Evolutionary conservation across 805 yeast genomes (phyloP), one percentile per base, ranked within the genome.

Genomic region (Yueomyces sinensis): DNA sequence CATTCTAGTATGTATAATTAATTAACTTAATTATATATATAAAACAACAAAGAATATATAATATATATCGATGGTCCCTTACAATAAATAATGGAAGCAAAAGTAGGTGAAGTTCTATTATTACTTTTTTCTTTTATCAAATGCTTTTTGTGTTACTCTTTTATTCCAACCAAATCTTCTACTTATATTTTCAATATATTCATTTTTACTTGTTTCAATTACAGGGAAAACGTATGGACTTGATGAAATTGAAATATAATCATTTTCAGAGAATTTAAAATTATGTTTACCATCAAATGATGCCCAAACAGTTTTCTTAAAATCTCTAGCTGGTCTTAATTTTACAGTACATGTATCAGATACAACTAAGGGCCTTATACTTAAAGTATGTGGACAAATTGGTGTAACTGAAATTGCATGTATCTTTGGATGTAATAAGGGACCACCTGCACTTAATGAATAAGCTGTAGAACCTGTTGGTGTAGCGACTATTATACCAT

Each of bases 391-490:
- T 1, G 96, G 95, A 52, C 96, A 87, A 35, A 87, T 84, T 1
- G 96, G 96, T 0, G 95, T 84, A 11, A 87, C 86, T 37, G 84
- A 75, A 22, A 86, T 81, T 11, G 94, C 94, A 38, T 83, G 77
- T n/a, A 87, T 93, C 20, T 82, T 83, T 0, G 96, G 95, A 48
- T 87, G 95, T 5, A 87, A 94, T 33, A 87, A 66, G 1, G 94
- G 79, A 1, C 96, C 96, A 7, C 95, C 95, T 0, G 96, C 95
- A 29, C 93, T 78, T 32, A 87, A 63, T 1, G 95, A 83, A 56
- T 87, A 87, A 0, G 96, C 96, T 0, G 97, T 87, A 1, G 95
- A 83, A 1, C 96, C 96, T 0, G 95, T 84, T 7, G 95, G 96
- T 0, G 95, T 86, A 0, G 94, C 89, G 23, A 86, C 68, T 34